Percentiles rank a stretch among this genome's conserved stretches.
phyloP scores from a whole-genome alignment of 2,329 filamentous ascomycete genomes.

The Metarhizium humberi region DNA sequence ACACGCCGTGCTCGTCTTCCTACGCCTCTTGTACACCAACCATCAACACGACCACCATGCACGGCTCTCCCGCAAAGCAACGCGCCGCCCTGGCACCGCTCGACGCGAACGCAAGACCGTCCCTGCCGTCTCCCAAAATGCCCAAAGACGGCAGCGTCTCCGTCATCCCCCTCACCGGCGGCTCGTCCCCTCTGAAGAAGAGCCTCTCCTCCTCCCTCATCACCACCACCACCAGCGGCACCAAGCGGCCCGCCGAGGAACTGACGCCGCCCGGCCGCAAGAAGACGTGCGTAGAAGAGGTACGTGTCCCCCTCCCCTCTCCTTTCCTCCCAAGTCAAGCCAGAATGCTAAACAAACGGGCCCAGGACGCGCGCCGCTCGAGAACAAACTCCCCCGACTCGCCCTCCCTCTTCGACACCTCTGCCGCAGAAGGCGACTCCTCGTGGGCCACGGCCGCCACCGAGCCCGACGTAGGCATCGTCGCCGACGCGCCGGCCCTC shows the following conservation, averaged over 20 bases:
- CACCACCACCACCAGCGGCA: conserved; percentile 7
- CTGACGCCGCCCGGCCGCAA: conserved; percentile 16
- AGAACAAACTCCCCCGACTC: conserved; percentile 29
- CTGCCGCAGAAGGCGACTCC: conserved; percentile 35
- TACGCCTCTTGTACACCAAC: neutral
- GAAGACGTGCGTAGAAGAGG: conserved; percentile 25
- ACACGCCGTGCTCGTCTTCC: too few relatives aligned
- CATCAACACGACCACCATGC: neutral
- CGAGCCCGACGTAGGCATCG: conserved; percentile 30
- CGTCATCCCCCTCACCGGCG: neutral
- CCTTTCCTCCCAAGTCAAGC: too few relatives aligned
- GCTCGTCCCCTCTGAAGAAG: conserved; percentile 8
- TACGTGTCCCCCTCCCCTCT: conserved; percentile 9
- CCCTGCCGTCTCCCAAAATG: conserved; percentile 14
- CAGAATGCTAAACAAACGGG: neutral
- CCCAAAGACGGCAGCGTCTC: conserved; percentile 6
- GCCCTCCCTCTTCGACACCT: conserved; percentile 42
- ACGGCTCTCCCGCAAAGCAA: conserved; percentile 32
- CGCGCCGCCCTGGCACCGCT: conserved; percentile 39
- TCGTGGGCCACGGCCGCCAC: conserved; percentile 40
- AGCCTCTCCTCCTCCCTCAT: conserved; percentile 3
- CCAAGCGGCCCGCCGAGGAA: conserved; percentile 15
- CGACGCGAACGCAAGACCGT: conserved; percentile 33
- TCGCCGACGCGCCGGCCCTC: conserved; percentile 2
- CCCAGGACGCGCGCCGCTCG: conserved; percentile 11